A percentile compares a stretch with the other conserved stretches of the same genome.
These are phyloP conservation scores for Volvariella surrecta DNA, from an alignment of 1,284 basidiomycete genomes.

Conservation along the genomic window DNA sequence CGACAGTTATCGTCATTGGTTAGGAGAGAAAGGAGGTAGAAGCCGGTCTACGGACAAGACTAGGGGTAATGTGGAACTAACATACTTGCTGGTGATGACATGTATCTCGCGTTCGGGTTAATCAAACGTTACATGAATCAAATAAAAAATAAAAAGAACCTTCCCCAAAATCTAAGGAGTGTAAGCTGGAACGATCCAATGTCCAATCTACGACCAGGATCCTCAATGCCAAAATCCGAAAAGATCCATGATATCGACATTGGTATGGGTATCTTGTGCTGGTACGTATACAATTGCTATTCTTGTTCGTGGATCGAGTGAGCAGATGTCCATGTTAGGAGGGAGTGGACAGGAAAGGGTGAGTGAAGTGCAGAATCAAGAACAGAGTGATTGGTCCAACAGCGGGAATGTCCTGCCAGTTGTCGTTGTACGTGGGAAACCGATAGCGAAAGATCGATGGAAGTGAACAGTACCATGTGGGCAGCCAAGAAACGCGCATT, in stretches of 20 bases:
- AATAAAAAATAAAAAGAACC: too few species aligned
- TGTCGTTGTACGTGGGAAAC: slow-evolving; percentile 1
- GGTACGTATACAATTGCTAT: too few species aligned
- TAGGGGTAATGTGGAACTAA: neutral
- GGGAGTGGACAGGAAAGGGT: slow-evolving; percentile 2
- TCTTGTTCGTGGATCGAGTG: slow-evolving; percentile 7
- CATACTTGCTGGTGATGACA: neutral
- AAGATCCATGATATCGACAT: too few species aligned
- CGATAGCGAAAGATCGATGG: slow-evolving; percentile 2
- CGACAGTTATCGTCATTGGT: slow-evolving; percentile 9
- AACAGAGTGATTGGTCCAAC: slow-evolving; percentile 3
- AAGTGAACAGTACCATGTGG: slow-evolving; percentile 6
- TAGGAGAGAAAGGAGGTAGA: slow-evolving; percentile 1
- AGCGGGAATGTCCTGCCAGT: slow-evolving; percentile 8
- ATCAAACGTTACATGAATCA: too few species aligned
- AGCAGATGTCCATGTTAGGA: slow-evolving; percentile 1
- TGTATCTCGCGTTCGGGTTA: too few species aligned
- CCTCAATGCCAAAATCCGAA: too few species aligned
- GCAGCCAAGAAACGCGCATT: slow-evolving; percentile 4
- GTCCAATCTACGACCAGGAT: too few species aligned
- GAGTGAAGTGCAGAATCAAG: slow-evolving; percentile 3
- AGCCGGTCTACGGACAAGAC: slow-evolving; percentile 3
- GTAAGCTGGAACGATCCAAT: too few species aligned
- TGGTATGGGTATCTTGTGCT: too few species aligned
- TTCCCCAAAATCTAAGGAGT: too few species aligned